These are phyloP conservation scores for Polysphondylium violaceum DNA, from an alignment of 78 protist genomes.

Conservation along the genomic window DNA sequence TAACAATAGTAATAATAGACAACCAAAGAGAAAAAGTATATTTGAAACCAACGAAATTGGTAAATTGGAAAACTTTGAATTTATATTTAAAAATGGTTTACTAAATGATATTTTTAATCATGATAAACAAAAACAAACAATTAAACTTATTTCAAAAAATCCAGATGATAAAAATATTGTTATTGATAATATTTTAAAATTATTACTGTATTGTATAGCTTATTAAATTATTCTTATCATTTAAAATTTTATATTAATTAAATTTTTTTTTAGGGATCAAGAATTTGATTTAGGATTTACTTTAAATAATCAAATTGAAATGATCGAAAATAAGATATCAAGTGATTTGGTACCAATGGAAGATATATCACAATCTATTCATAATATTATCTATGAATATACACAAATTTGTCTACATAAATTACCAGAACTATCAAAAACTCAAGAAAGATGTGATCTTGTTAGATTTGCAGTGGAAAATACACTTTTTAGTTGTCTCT, in stretches of 20 bases:
- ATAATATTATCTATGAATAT: constrained; percentile 32
- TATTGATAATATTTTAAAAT: constrained; percentile 12
- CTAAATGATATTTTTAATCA: constrained; percentile 10
- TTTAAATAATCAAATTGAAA: constrained; percentile 1
- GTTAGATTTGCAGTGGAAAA: constrained; percentile 39
- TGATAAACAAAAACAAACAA: constrained; percentile 34
- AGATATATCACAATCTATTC: background rate
- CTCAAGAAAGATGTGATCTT: background rate
- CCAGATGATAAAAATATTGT: constrained; percentile 14
- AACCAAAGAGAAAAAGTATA: background rate
- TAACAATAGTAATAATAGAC: background rate
- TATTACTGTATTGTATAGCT: background rate
- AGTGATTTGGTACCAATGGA: background rate
- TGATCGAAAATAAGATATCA: background rate
- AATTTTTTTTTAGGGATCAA: background rate
- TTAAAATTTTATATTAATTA: background rate
- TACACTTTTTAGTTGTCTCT: constrained; percentile 6
- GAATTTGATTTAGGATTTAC: constrained; percentile 57
- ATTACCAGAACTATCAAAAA: constrained; percentile 9
- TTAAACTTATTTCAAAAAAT: constrained; percentile 22
- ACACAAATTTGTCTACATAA: constrained; percentile 4
- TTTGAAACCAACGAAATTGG: constrained; percentile 2
- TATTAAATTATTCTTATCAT: background rate
- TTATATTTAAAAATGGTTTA: constrained; percentile 9
- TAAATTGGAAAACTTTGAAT: constrained; percentile 10